Percentiles rank a stretch among this genome's conserved stretches.
Conservation (phyloP, 805 yeast genomes). For the Wickerhamiella alocasiicola region DNA sequence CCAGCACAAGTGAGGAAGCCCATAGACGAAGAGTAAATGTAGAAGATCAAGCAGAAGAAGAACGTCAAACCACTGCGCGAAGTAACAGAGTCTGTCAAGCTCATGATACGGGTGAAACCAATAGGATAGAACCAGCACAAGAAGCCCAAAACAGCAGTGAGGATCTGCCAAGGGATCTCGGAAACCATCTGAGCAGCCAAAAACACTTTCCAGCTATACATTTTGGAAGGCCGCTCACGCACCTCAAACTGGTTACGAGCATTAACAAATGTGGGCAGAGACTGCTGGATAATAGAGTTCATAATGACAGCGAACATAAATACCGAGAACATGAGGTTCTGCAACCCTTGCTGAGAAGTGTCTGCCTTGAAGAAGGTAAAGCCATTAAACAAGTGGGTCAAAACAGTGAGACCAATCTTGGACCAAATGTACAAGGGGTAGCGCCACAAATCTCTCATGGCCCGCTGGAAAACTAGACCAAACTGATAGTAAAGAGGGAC, state of each 20-base stretch:
- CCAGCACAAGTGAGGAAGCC: constrained; percentile 44
- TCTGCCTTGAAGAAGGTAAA: constrained; percentile 55
- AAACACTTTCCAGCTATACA: constrained; percentile 58
- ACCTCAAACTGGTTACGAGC: constrained; percentile 56
- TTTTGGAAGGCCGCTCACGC: constrained; percentile 58
- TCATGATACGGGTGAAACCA: constrained; percentile 33
- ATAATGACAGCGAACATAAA: constrained; percentile 47
- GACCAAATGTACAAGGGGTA: constrained; percentile 50
- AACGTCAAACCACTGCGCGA: constrained; percentile 42
- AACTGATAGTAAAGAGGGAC: constrained; percentile 39
- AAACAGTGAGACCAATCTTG: constrained; percentile 38
- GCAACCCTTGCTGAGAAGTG: constrained; percentile 40
- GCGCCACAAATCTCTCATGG: constrained; percentile 41
- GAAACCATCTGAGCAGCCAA: constrained; percentile 40
- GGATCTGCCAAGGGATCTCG: constrained; percentile 49
- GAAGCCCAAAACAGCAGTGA: constrained; percentile 40
- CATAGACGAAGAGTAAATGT: constrained; percentile 38
- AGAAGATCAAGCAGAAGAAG: constrained; percentile 39
- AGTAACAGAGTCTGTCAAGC: constrained; percentile 33
- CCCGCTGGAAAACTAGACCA: constrained; percentile 32
- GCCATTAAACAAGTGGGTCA: constrained; percentile 55
- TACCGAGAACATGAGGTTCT: constrained; percentile 45
- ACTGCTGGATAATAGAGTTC: constrained; percentile 50
- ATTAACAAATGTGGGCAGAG: constrained; percentile 44
- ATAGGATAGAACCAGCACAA: constrained; percentile 42